Evolutionary conservation across 345 rosid species (phyloP).

Genomic region (Microcos paniculata): DNA sequence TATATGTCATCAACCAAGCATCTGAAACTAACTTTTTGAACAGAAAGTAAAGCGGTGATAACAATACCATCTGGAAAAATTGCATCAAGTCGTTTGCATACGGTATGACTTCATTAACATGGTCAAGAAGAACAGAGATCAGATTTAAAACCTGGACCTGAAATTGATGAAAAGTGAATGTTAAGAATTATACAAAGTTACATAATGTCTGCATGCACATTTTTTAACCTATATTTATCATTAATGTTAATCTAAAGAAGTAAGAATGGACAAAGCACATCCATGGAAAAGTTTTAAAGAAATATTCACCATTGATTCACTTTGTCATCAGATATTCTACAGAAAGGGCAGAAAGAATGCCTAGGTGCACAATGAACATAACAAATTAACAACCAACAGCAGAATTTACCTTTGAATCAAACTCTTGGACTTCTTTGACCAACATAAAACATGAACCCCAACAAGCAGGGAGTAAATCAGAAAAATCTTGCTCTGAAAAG

Average conservation of each 20-base stretch:
- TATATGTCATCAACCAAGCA: not conserved
- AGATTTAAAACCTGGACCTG: conserved; percentile 97
- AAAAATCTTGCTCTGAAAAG: conserved; percentile 68
- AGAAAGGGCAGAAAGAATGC: not conserved
- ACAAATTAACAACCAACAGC: not conserved
- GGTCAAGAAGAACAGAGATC: conserved; percentile 81
- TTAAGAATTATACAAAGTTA: not conserved
- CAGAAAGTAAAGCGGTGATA: conserved; percentile 11
- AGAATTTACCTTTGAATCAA: conserved; percentile 84
- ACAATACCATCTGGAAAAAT: conserved; percentile 78
- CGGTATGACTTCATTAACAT: conserved; percentile 71
- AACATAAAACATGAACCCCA: conserved; percentile 88
- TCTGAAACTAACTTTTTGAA: not conserved
- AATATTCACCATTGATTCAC: not conserved
- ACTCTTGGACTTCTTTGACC: conserved; percentile 94
- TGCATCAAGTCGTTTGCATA: conserved; percentile 72
- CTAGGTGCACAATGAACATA: not conserved
- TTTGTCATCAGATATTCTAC: not conserved
- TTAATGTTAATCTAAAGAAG: too few species aligned
- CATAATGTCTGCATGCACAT: not conserved
- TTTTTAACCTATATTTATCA: too few species aligned
- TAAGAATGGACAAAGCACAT: not conserved
- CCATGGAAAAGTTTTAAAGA: not conserved
- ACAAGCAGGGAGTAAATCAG: conserved; percentile 88
- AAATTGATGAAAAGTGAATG: conserved; percentile 16